These are phyloP conservation scores for Penicillium verhagenii DNA, from an alignment of 495 filamentous ascomycete genomes.

Conservation along the genomic window DNA sequence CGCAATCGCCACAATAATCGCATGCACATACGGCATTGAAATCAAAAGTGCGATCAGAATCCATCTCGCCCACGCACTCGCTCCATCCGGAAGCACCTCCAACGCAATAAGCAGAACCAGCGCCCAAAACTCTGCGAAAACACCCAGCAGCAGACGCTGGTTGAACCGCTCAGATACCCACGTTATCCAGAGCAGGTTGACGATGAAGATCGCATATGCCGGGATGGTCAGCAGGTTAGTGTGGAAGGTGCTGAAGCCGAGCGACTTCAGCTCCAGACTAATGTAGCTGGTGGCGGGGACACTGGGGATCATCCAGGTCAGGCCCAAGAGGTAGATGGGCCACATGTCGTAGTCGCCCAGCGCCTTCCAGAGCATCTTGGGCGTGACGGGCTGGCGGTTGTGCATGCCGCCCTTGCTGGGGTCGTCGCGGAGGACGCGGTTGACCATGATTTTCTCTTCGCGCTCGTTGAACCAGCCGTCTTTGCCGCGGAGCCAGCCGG, in stretches of 20 bases:
- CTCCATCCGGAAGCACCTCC: slow-evolving; percentile 33
- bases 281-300: slow-evolving; percentile 48
- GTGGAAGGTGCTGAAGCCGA: slow-evolving; percentile 63
- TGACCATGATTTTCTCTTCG: slow-evolving; percentile 65
- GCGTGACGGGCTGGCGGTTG: slow-evolving; percentile 54
- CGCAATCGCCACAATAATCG: slow-evolving; percentile 66
- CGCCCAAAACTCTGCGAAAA: slow-evolving; percentile 54
- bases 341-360: slow-evolving; percentile 55
- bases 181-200: slow-evolving; percentile 47
- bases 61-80: slow-evolving; percentile 53
- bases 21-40: slow-evolving; percentile 62
- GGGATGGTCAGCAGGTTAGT: slow-evolving; percentile 70
- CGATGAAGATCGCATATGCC: slow-evolving; percentile 48
- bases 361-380: slow-evolving; percentile 43
- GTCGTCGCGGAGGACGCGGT: slow-evolving; percentile 69
- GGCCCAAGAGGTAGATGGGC: slow-evolving; percentile 51
- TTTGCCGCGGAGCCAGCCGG: slow-evolving; percentile 64
- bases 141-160: slow-evolving; percentile 52
- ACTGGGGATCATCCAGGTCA: slow-evolving; percentile 52
- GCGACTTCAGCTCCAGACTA: slow-evolving; percentile 54
- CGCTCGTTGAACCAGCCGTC: slow-evolving; percentile 65
- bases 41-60: slow-evolving; percentile 50
- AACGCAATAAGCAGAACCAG: slow-evolving; percentile 55
- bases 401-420: slow-evolving; percentile 69
- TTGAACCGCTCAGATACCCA: slow-evolving; percentile 55